Evolutionary conservation across 2,329 filamentous ascomycete species (phyloP), one percentile per base, ranked within the genome.

Genomic region (Stagonosporopsis tanaceti): DNA sequence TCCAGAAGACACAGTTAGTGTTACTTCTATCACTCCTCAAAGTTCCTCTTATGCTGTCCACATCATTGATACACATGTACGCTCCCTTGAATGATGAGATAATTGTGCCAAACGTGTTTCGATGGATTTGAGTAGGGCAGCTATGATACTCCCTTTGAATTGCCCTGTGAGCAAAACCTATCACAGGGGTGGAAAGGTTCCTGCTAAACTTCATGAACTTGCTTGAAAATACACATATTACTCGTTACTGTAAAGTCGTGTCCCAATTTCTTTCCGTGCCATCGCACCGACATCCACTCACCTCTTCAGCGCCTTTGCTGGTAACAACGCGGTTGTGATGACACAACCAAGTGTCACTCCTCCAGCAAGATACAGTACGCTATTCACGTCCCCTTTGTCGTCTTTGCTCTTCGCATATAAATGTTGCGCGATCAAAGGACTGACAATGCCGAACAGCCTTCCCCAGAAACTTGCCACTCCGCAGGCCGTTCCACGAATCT

Each of bases 401-500:
- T 64, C 63, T 2, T 38, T 63, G 44, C 63, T 68, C 14, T 50
- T 68, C 8, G 72, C 71, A 63, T 66, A 72, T 57, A 72, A 67
- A n/a, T 81, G 74, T 61, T 84, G 80, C 4, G 82, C 84, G 50
- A 85, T 84, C 35, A 87, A 65, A 0, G 85, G 85, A 35, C 82
- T 84, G 15, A 87, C 79, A 41, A 87, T 87, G 9, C 83, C 82
- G 61, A 85, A 85, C 24, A 87, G 51, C 2, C 85, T 71, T 1
- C 85, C 85, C 83, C 83, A 86, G 65, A 86, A 87, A 57, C 82
- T 83, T 2, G 84, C 83, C 12, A 86, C 59, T 0, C 85, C 85
- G 62, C 81, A 83, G 0, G 85, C 76, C 0, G 81, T 85, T 4
- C 82, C 83, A 34, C 82, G 70, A 15, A 85, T 79, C 0, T 79